Conservation (phyloP, 305 asterid species). For the Fraxinus albicans region DNA sequence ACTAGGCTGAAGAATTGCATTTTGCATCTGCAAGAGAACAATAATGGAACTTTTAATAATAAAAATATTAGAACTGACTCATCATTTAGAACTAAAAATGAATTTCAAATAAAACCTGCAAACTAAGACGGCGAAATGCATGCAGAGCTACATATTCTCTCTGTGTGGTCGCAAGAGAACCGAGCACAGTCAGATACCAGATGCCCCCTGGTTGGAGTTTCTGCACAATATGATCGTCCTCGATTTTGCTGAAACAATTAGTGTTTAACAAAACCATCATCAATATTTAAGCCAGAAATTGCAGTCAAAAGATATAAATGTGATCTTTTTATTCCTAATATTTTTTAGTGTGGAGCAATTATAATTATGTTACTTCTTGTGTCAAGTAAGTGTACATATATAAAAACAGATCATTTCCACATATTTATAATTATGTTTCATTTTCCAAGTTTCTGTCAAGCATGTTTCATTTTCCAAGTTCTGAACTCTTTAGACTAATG, state of each 20-base stretch:
- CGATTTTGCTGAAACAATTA: slow-evolving; percentile 53
- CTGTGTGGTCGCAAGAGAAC: slow-evolving; percentile 94
- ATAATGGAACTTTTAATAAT: slow-evolving; percentile 14
- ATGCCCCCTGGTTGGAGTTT: slow-evolving; percentile 82
- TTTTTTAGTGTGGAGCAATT: not conserved
- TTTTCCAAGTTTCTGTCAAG: not conserved
- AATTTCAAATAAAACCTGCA: slow-evolving; percentile 53
- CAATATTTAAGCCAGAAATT: slow-evolving; percentile 19
- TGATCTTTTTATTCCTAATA: not conserved
- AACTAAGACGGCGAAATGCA: slow-evolving; percentile 92
- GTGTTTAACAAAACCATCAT: slow-evolving; percentile 11
- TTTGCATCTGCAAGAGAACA: slow-evolving; percentile 77
- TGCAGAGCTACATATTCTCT: slow-evolving; percentile 92
- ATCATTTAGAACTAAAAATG: not conserved
- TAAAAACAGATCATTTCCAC: not conserved
- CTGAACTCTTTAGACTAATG: not conserved
- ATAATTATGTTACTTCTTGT: not conserved
- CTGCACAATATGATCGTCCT: slow-evolving; percentile 80
- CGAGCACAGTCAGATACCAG: slow-evolving; percentile 88
- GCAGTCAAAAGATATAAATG: not conserved
- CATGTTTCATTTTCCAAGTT: not conserved
- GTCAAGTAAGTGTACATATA: not conserved
- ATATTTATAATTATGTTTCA: not conserved
- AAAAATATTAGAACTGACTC: not conserved
- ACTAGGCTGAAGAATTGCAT: slow-evolving; percentile 95